Percentiles rank a stretch among this genome's conserved stretches.
phyloP scores from a whole-genome alignment of 257 asterid genomes.

The Solanum gracilifrons region DNA sequence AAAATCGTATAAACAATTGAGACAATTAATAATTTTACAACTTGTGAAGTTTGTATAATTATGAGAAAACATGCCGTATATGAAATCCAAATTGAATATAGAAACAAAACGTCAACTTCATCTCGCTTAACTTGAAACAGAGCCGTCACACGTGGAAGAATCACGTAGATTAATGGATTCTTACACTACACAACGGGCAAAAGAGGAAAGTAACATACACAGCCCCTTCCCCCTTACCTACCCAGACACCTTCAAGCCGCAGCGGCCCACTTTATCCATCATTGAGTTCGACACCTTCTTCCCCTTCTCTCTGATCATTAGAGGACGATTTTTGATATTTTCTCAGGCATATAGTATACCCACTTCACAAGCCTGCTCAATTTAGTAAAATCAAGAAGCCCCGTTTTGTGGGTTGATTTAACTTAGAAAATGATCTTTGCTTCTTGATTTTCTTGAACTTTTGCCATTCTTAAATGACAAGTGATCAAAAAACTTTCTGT shows the following conservation, averaged over 20 bases:
- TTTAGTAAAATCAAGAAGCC: not conserved
- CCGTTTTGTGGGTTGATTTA: not conserved
- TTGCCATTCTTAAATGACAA: not conserved
- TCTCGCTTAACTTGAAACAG: no score
- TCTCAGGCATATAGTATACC: not conserved
- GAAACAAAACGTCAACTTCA: no score
- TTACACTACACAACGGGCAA: not conserved
- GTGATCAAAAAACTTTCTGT: not conserved
- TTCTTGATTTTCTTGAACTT: not conserved
- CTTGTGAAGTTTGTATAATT: no score
- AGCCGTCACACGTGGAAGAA: no score
- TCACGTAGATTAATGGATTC: not conserved
- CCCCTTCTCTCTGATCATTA: not conserved
- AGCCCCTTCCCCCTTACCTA: not conserved
- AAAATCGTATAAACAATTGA: no score
- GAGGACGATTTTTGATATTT: not conserved
- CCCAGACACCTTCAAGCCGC: not conserved
- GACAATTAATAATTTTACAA: no score
- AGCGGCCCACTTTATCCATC: constrained; percentile 4
- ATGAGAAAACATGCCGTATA: no score
- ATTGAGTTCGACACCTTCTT: not conserved
- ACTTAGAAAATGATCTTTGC: not conserved
- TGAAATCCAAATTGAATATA: no score
- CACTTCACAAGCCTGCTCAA: not conserved
- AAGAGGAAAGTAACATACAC: not conserved